phyloP scores from a whole-genome alignment of 202 grass and related monocot species.

The Panicum virgatum region DNA sequence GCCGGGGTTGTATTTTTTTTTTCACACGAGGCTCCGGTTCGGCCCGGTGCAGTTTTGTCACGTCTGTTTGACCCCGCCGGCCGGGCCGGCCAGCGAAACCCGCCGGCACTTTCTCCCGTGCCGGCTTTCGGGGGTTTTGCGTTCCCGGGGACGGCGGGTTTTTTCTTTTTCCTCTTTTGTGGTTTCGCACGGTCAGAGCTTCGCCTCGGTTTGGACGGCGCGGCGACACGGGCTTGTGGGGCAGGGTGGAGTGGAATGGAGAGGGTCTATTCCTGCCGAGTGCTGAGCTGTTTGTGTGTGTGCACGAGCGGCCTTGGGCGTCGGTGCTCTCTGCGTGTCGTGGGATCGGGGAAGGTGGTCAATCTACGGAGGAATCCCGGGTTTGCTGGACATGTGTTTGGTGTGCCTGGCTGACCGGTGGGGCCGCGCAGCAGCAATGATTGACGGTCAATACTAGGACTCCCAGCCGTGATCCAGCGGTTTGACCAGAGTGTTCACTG shows the following conservation, averaged over 20 bases:
- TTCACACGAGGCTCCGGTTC: not conserved
- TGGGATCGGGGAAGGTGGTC: too few species aligned
- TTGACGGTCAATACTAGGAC: not conserved
- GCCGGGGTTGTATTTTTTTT: not conserved
- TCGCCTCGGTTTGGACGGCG: constrained; percentile 18
- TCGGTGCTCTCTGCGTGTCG: not conserved
- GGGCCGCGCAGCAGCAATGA: not conserved
- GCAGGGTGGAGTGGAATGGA: not conserved
- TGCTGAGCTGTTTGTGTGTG: not conserved
- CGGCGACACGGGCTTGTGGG: not conserved
- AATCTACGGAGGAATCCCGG: constrained; percentile 17
- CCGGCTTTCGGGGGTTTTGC: constrained; percentile 35
- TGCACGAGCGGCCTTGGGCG: constrained; percentile 45
- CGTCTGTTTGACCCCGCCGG: constrained; percentile 35
- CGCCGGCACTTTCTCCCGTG: constrained; percentile 53
- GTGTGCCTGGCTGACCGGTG: not conserved
- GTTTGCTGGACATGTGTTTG: constrained; percentile 11
- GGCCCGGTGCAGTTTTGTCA: not conserved
- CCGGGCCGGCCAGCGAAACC: constrained; percentile 47
- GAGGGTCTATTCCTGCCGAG: constrained; percentile 2
- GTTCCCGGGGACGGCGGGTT: constrained; percentile 27
- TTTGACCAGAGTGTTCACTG: too few species aligned
- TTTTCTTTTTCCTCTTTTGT: not conserved
- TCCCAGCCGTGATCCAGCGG: too few species aligned
- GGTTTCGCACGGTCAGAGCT: constrained; percentile 15